Evolutionary conservation across 2,329 filamentous ascomycete genomes (phyloP), one percentile per base, ranked within the genome.

Genomic region (Pseudogymnoascus sp.): DNA sequence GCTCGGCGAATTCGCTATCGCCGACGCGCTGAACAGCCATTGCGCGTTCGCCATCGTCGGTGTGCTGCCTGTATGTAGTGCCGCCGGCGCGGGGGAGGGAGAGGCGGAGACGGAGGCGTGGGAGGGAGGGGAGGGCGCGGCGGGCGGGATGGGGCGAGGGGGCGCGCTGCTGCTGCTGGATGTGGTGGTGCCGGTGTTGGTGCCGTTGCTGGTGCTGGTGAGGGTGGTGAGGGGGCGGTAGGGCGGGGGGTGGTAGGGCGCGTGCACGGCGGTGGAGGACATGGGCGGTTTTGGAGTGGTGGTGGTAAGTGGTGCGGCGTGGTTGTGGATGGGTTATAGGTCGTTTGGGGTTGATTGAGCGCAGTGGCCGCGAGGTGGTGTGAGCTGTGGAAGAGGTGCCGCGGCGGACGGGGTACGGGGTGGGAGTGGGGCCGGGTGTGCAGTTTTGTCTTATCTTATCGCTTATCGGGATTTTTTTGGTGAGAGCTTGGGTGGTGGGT

Each of bases 1-100:
- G 61, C 91, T 95, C 0, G 95, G 95, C 6, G 91, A 89, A 72
- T 88, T 90, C 62, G 85, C 78, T 26, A 96, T 82, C 76, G 99
- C 95, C 59, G 91, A 87, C 53, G 89, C 82, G 13, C 88, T 90
- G 74, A 97, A 97, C 63, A 91, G 82, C 95, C 95, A 99, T 81
- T 97, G 93, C 7, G 16, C 3, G 38, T 19, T 19, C 4, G 38
- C 38, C 38, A 42, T 29, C 6, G 26, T 29, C 5, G 26, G 3
- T 6, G 26, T 1, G 3, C 5, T 6, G 26, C 5, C 6, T 3
- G 26, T 29, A 5, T 3, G 26, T 6, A 29, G 4, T 29, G 26
- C 6, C 26, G 26, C 1, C 4, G 5, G 3, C 5, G 26, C 26
- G 26, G 26, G 26, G 3, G 26, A 70, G 47, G 24, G 16, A 60